Percentiles rank a stretch among this genome's conserved stretches.
phyloP scores from a whole-genome alignment of 257 asterid genomes.

The Henckelia pumila region DNA sequence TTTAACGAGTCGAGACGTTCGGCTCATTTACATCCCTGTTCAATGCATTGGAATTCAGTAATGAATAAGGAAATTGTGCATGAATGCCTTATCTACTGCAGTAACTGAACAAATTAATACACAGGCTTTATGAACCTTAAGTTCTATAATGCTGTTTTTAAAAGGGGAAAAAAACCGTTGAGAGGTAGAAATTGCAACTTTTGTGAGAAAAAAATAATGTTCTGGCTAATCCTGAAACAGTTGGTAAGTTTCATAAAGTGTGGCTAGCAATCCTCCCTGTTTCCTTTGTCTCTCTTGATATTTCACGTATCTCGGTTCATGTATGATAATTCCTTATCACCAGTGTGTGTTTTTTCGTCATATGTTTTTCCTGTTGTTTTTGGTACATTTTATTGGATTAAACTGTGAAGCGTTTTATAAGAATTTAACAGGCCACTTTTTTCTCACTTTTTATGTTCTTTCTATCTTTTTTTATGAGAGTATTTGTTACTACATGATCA shows the following conservation, averaged over 20 bases:
- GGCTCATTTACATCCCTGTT: no score
- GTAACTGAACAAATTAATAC: not conserved
- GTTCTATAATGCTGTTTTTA: not conserved
- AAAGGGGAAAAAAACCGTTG: not conserved
- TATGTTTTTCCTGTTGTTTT: not conserved
- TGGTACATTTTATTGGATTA: conserved; percentile 9
- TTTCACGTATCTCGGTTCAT: not conserved
- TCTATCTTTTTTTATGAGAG: conserved; percentile 4
- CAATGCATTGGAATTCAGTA: not conserved
- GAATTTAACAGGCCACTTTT: conserved; percentile 3
- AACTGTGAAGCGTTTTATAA: not conserved
- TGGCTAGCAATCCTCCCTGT: not conserved
- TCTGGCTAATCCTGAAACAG: not conserved
- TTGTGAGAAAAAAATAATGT: not conserved
- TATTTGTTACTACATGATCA: conserved; percentile 7
- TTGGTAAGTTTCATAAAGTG: not conserved
- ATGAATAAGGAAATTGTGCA: not conserved
- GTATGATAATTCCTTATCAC: not conserved
- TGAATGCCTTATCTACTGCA: not conserved
- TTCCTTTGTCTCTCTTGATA: not conserved
- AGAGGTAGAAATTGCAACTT: not conserved
- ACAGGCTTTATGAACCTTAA: not conserved
- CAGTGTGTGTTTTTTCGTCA: not conserved
- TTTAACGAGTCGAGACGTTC: no score
- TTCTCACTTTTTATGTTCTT: not conserved